Base-by-base conservation (phyloP, 2,329 filamentous ascomycete genomes). In the Neoascochyta sp. region DNA sequence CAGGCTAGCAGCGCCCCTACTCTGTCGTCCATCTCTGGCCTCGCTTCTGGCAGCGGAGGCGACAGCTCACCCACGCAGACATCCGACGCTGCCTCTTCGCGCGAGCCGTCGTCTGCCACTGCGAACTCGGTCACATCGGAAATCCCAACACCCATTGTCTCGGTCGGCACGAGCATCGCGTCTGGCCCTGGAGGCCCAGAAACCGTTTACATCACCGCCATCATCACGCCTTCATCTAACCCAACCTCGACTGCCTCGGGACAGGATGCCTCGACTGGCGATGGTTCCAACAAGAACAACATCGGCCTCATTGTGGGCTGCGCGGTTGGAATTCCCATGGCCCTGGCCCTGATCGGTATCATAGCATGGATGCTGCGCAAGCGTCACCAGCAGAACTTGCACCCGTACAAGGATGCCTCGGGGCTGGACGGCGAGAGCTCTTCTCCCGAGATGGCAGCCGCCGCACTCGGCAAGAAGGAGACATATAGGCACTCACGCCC, bases 321-420 rank as follows among this genome's bases (percentile, higher is more conserved):
- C 28, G 56, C 59, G 8, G 58, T 63, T 21, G 58, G 58, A 10
- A 57, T 63, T 27, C 59, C 59, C 4, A 47, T 63, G 24, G 54
- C 34, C 6, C 45, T 63, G 17, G 51, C 50, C 5, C 31, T 63
- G 4, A 6, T 52, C 22, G 56, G 45, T 7, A 54, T 62, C 11
- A 24, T 61, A 8, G 15, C 52, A 31, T 62, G 54, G 52, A 45
- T 59, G 17, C 23, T 58, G 19, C 57, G 53, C 34, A 60, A 58
- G 40, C 56, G 50, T 19, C 39, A 40, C 17, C 35, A 53, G 13
- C 45, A 52, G 26, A 46, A 52, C 7, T 15, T 32, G 1, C 34
- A 39, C 9, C 36, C 42, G 5, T 51, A 53, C 33, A 41, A 46
- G 5, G 25, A 47, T 9, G 34, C 44, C 2, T 26, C 44, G 2